phyloP scores from a whole-genome alignment of 805 yeast genomes.

The Ogataea nonfermentans region DNA sequence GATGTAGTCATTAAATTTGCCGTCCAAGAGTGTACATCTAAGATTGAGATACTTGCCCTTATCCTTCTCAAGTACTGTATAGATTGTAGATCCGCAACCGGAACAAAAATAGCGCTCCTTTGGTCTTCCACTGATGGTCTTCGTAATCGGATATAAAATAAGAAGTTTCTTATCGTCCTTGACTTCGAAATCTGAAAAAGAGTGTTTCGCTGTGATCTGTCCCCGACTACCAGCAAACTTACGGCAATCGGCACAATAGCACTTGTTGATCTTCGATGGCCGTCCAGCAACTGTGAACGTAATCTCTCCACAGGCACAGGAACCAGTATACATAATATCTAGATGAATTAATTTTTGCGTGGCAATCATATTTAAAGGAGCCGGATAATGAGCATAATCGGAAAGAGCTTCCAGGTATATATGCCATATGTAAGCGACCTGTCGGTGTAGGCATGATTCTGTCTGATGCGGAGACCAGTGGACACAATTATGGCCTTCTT shows the following conservation, averaged over 20 bases:
- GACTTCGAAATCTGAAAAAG: neutral
- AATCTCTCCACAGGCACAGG: neutral
- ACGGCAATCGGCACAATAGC: neutral
- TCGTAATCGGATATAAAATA: neutral
- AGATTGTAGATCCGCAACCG: slow-evolving; percentile 1
- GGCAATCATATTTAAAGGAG: no score
- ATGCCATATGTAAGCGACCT: no score
- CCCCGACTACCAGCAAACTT: neutral
- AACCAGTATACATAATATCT: neutral
- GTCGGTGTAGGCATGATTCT: no score
- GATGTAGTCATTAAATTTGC: neutral
- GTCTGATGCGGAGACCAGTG: no score
- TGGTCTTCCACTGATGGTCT: neutral
- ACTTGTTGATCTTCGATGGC: neutral
- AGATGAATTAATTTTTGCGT: no score
- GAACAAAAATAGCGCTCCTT: neutral
- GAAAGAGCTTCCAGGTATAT: no score
- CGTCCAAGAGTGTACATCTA: slow-evolving; percentile 2
- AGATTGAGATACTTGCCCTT: neutral
- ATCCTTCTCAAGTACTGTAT: neutral
- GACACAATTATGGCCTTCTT: no score
- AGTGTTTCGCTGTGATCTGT: neutral
- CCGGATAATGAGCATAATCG: no score
- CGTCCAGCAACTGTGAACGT: neutral
- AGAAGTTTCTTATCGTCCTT: neutral